phyloP scores from a whole-genome alignment of 73 alveolate genomes.

The Symbiodinium natans region DNA sequence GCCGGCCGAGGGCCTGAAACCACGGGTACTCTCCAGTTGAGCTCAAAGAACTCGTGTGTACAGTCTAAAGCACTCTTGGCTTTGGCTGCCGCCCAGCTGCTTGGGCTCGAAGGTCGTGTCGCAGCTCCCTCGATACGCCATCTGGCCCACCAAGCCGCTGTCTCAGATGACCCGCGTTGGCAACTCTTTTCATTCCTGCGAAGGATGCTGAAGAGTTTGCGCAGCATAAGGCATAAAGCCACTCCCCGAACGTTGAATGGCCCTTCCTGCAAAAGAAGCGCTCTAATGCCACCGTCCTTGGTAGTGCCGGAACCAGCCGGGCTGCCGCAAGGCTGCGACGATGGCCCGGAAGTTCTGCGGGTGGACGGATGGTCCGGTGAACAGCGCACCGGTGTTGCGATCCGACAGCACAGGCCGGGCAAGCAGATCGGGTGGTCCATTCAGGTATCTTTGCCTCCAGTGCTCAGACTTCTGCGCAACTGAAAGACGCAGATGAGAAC shows the following conservation, averaged over 20 bases:
- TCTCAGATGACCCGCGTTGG: neutral
- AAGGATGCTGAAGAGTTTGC: too few species aligned
- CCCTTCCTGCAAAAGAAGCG: too few species aligned
- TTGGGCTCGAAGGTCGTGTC: conserved; percentile 56
- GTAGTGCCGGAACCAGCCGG: conserved; percentile 92
- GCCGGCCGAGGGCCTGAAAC: conserved; percentile 67
- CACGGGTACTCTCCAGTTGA: too few species aligned
- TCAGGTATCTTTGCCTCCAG: conserved; percentile 43
- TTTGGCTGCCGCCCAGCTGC: neutral
- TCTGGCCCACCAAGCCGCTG: neutral
- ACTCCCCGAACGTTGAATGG: too few species aligned
- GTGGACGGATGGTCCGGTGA: conserved; percentile 44
- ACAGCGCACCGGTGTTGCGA: conserved; percentile 6
- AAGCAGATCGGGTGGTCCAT: neutral
- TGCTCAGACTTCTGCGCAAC: neutral
- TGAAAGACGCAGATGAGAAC: neutral
- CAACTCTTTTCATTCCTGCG: neutral
- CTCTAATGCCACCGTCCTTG: conserved; percentile 24
- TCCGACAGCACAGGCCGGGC: conserved; percentile 88
- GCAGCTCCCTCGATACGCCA: neutral
- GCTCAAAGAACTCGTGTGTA: too few species aligned
- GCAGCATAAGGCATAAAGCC: too few species aligned
- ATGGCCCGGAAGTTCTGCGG: conserved; percentile 82
- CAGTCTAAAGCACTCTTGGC: neutral
- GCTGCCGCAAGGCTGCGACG: conserved; percentile 73